Conservation (phyloP, 441 rosid species). For the Erodium texanum region DNA sequence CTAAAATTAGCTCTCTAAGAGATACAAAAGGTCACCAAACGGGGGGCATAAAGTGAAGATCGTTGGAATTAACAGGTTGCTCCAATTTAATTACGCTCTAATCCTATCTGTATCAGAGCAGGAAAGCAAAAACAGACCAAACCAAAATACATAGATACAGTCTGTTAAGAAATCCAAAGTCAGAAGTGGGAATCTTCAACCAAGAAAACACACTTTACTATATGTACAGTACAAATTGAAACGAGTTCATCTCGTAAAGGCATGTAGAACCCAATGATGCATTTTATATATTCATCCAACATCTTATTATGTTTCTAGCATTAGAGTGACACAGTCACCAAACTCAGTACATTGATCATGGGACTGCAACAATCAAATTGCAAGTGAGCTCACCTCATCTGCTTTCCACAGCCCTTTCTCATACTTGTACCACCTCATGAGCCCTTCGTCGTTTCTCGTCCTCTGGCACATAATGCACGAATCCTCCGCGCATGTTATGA, state of each 20-base stretch:
- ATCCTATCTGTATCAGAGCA: too few species aligned
- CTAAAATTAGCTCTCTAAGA: too few species aligned
- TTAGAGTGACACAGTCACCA: neutral
- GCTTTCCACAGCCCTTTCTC: slow-evolving; percentile 76
- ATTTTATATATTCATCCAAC: neutral
- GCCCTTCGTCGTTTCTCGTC: slow-evolving; percentile 62
- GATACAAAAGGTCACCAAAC: too few species aligned
- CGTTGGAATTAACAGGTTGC: too few species aligned
- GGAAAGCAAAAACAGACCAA: too few species aligned
- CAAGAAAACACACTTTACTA: neutral
- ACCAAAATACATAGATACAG: too few species aligned
- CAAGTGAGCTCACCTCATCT: slow-evolving; percentile 60
- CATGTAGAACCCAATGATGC: neutral
- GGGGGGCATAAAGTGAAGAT: too few species aligned
- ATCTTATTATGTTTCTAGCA: neutral
- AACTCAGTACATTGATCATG: neutral
- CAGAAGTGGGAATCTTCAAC: too few species aligned
- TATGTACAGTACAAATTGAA: neutral
- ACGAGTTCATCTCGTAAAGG: neutral
- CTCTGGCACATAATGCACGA: slow-evolving; percentile 69
- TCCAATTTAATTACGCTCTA: too few species aligned
- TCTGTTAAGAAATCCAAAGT: too few species aligned
- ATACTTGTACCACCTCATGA: slow-evolving; percentile 80
- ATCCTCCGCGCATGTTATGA: slow-evolving; percentile 55
- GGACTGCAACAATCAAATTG: slow-evolving; percentile 31